These are phyloP conservation scores for Saccharomyces hybrid DNA, from an alignment of 1,139 yeast genomes.

Conservation along the genomic window DNA sequence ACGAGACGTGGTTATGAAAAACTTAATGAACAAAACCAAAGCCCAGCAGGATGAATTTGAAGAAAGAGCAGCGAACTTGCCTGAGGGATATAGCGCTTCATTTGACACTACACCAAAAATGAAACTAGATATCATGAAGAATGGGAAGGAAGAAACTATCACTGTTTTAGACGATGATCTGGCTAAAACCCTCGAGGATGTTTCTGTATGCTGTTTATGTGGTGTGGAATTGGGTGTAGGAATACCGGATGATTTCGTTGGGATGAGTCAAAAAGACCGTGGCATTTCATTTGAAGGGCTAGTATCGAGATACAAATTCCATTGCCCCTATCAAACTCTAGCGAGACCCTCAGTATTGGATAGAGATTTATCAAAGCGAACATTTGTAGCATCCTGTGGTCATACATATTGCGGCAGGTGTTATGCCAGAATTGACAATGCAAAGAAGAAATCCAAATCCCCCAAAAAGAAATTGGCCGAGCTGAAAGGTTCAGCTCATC, in stretches of 20 bases:
- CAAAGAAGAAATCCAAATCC: constrained; percentile 18
- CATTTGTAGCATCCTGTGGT: constrained; percentile 68
- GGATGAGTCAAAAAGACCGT: constrained; percentile 19
- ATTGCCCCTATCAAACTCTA: constrained; percentile 61
- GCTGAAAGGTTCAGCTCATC: constrained; percentile 29
- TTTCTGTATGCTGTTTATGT: constrained; percentile 59
- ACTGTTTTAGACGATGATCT: constrained; percentile 23
- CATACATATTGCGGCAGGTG: constrained; percentile 86
- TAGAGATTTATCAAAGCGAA: constrained; percentile 54
- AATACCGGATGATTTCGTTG: constrained; percentile 45
- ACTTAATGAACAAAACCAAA: constrained; percentile 30
- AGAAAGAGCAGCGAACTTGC: constrained; percentile 16
- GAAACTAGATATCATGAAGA: constrained; percentile 28
- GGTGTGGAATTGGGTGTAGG: constrained; percentile 67
- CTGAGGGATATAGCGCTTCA: constrained; percentile 27
- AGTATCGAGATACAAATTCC: constrained; percentile 33
- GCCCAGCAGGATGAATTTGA: constrained; percentile 19
- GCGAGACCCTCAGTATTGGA: constrained; percentile 48
- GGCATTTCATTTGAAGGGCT: constrained; percentile 25
- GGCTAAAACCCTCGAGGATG: constrained; percentile 33
- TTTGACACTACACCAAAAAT: constrained; percentile 25
- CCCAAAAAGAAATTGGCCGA: constrained; percentile 19
- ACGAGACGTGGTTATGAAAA: constrained; percentile 29
- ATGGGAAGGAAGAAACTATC: constrained; percentile 29
- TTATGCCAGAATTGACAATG: constrained; percentile 36